phyloP scores from a whole-genome alignment of 176 grass and related monocot genomes.

The Tillandsia leiboldiana region DNA sequence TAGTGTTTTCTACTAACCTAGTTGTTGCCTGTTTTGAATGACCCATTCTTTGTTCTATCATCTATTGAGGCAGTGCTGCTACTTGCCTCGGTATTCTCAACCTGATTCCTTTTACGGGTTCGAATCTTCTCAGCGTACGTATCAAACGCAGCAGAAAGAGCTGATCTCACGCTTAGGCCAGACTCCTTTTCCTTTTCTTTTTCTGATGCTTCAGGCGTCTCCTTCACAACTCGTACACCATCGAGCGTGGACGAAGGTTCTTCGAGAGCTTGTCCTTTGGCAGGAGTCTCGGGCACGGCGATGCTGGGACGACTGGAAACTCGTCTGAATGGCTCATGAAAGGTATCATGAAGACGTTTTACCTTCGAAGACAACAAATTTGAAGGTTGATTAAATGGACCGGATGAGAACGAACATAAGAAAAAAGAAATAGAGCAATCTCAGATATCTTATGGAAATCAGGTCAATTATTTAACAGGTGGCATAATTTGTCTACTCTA shows the following conservation, averaged over 20 bases:
- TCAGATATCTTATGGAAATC: too few relatives aligned
- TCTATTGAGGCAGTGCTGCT: slow-evolving; percentile 19
- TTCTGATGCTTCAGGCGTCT: slow-evolving; percentile 17
- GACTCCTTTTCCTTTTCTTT: slow-evolving; percentile 42
- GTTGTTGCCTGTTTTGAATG: slow-evolving; percentile 5
- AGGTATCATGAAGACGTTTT: slow-evolving; percentile 79
- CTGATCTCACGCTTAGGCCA: slow-evolving; percentile 44
- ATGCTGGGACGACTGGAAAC: slow-evolving; percentile 29
- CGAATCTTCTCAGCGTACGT: slow-evolving; percentile 68
- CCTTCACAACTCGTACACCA: background rate
- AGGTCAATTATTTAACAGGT: too few relatives aligned
- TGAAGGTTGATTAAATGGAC: background rate
- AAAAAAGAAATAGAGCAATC: too few relatives aligned
- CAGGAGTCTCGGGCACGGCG: slow-evolving; percentile 48
- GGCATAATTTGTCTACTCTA: too few relatives aligned
- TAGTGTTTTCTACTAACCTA: background rate
- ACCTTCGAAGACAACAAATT: slow-evolving; percentile 36
- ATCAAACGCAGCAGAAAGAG: slow-evolving; percentile 54
- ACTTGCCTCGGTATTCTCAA: slow-evolving; percentile 21
- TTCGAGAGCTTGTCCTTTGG: slow-evolving; percentile 36
- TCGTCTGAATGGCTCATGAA: slow-evolving; percentile 84
- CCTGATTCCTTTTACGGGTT: slow-evolving; percentile 14
- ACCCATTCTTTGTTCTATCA: slow-evolving; percentile 23
- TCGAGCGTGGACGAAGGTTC: slow-evolving; percentile 22
- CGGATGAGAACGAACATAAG: background rate